phyloP scores from a whole-genome alignment of 1,139 yeast genomes.

The Saccharomyces hybrid region DNA sequence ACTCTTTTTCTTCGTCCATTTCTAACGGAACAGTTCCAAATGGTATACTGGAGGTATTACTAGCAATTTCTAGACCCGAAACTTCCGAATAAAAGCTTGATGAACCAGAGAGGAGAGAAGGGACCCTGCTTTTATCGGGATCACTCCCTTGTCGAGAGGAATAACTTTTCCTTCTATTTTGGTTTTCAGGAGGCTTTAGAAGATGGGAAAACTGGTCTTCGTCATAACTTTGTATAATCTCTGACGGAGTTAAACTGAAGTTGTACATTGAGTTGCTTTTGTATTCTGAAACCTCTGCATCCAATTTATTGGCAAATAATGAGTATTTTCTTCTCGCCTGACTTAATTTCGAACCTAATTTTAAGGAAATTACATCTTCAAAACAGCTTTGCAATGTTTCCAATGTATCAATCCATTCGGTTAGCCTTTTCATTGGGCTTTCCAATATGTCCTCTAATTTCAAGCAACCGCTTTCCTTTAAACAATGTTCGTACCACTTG shows the following conservation, averaged over 20 bases:
- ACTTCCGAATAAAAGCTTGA: slow-evolving; percentile 15
- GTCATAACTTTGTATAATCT: slow-evolving; percentile 24
- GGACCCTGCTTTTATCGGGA: not conserved
- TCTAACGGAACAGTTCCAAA: not conserved
- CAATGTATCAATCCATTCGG: slow-evolving; percentile 17
- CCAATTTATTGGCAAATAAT: slow-evolving; percentile 11
- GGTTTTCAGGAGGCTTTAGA: not conserved
- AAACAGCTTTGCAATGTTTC: slow-evolving; percentile 7
- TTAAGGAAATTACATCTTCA: not conserved
- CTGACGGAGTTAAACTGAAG: slow-evolving; percentile 22
- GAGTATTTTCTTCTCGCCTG: slow-evolving; percentile 5
- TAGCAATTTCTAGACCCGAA: not conserved
- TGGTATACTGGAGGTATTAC: not conserved
- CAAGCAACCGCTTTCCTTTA: slow-evolving; percentile 14
- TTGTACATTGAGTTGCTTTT: slow-evolving; percentile 15
- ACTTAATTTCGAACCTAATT: not conserved
- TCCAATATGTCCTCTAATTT: slow-evolving; percentile 20
- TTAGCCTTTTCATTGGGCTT: slow-evolving; percentile 21
- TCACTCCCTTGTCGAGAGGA: not conserved
- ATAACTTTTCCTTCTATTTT: not conserved
- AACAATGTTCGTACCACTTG: slow-evolving; percentile 26
- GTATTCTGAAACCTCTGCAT: slow-evolving; percentile 16
- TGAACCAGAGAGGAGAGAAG: slow-evolving; percentile 7
- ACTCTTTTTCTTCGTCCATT: not conserved
- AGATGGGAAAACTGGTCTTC: slow-evolving; percentile 1